Base-by-base conservation (phyloP, 192 early-diverging fungal genomes). In the Phlyctochytrium planicorne region DNA sequence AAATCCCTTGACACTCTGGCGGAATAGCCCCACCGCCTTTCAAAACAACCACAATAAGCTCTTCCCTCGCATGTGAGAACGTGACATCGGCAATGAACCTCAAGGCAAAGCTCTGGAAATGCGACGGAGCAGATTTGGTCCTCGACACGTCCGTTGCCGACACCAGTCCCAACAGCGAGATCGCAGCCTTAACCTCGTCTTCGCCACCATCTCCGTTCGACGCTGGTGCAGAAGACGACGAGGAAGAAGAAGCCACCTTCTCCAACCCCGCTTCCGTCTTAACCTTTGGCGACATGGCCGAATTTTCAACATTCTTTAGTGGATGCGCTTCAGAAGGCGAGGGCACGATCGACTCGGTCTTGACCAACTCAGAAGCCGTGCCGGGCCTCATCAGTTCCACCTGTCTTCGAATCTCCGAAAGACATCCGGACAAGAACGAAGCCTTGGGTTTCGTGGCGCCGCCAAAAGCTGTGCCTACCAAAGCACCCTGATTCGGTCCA, bases 1-100 rank as follows among this genome's bases (percentile, higher is more conserved):
- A 72, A 25, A 72, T 55, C n/a, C 70, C 70, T 32, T 72, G 59
- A 35, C 64, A 72, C 24, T 72, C 70, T 14, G 25, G 40, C 10
- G 69, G 23, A 29, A 71, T 40, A 4, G 40, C 55, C 1, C 23
- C 52, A n/a, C 59, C 29, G 29, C 52, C 34, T 33, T 47, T 55
- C 34, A 71, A 31, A 27, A 63, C 69, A 0, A 59, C 61, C 0
- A 69, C 52, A 12, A 47, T 25, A 29, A 71, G 53, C 20, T 63
- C 55, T 25, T 57, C 55, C 20, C 27, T 29, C 55, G 20, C 55
- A 27, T 57, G 6, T 27, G 20, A 6, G 20, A 47, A 47, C 40
- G 40, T 47, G 10, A 47, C 40, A 20, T 47, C 40, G 40, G 40
- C 40, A 47, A 47, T 57, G 20, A 57, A 20, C 55, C 27, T 57